Percentiles rank a stretch among this genome's conserved stretches.
These are phyloP conservation scores for Thelonectria rubi DNA, from an alignment of 2,329 filamentous ascomycete species.

Conservation along the genomic window DNA sequence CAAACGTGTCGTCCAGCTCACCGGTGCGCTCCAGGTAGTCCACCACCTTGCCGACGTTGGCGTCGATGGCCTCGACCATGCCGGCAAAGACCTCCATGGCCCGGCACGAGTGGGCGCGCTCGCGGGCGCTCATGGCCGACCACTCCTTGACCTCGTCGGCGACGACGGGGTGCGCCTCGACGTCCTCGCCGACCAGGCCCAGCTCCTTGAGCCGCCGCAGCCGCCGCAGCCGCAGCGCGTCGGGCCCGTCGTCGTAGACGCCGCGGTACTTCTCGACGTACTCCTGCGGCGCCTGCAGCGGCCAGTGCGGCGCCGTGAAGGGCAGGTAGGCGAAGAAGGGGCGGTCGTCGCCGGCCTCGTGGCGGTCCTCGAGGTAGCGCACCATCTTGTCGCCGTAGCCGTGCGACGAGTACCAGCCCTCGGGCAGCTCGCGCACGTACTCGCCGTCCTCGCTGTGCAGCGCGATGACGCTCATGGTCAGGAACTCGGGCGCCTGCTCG, in stretches of 20 bases:
- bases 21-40: conserved; percentile 51
- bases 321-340: conserved; percentile 38
- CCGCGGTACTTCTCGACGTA: conserved; percentile 66
- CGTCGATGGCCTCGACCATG: conserved; percentile 71
- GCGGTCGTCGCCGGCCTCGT: conserved; percentile 38
- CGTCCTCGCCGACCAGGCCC: conserved; percentile 60
- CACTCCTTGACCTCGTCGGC: no score
- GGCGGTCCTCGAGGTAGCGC: conserved; percentile 47
- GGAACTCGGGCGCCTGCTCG: no score
- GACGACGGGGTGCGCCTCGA: no score
- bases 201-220: conserved; percentile 63
- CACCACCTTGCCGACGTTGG: conserved; percentile 57
- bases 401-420: conserved; percentile 57
- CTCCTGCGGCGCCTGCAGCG: conserved; percentile 64
- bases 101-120: no score
- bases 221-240: conserved; percentile 60
- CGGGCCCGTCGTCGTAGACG: conserved; percentile 67
- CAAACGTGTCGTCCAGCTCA: conserved; percentile 62
- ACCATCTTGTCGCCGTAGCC: conserved; percentile 54
- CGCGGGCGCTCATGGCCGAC: no score
- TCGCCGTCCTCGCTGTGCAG: conserved; percentile 43
- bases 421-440: no score
- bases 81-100: conserved; percentile 72
- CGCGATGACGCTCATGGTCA: no score
- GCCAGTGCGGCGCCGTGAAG: conserved; percentile 71